Conservation (phyloP, 306 rosid species). For the Dalbergia cochinchinensis region DNA sequence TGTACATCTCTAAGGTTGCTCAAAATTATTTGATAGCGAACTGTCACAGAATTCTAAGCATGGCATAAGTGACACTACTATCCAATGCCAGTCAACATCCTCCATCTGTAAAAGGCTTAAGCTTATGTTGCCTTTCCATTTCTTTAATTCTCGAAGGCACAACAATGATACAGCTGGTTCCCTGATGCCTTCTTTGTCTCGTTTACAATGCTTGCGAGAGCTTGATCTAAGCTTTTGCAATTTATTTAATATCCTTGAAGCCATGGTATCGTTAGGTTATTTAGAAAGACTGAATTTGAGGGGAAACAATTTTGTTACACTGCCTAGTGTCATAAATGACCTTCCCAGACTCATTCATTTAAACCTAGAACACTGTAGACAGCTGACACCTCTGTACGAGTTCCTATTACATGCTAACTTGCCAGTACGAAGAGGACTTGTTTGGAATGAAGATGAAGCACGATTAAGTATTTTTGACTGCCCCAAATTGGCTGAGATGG, state of each 20-base stretch:
- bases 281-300: background rate
- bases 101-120: too few relatives aligned
- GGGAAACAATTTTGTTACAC: background rate
- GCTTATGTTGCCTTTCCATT: background rate
- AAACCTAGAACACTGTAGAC: background rate
- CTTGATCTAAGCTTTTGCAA: background rate
- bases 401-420: background rate
- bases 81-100: background rate
- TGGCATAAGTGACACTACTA: background rate
- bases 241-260: background rate
- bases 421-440: background rate
- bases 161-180: background rate
- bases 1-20: background rate
- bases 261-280: background rate
- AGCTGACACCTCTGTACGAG: background rate
- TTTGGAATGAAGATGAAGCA: background rate
- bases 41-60: too few relatives aligned
- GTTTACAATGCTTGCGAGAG: background rate
- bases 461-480: background rate
- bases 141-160: background rate
- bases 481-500: background rate
- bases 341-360: background rate
- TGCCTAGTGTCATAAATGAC: background rate
- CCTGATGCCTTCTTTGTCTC: background rate
- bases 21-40: background rate